Evolutionary conservation across 352 stramenopile genomes (phyloP).

Genomic region (Pythium plurisporium): DNA sequence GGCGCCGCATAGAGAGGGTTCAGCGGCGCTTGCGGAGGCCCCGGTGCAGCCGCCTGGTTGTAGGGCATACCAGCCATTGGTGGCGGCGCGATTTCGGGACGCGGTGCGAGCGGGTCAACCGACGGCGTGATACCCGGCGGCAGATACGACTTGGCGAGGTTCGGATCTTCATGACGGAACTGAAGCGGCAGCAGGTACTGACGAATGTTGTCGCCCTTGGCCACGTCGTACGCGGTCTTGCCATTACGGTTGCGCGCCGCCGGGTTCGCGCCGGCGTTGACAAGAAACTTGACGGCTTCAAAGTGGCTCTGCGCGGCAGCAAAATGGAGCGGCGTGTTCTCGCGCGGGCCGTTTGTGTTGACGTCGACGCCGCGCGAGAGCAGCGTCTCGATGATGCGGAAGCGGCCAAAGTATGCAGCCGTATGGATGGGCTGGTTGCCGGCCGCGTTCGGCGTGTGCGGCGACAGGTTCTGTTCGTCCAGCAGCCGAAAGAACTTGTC

Average conservation of each 20-base stretch:
- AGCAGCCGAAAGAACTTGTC: constrained; percentile 73
- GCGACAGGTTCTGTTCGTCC: constrained; percentile 65
- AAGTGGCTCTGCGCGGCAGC: constrained; percentile 72
- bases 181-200: constrained; percentile 85
- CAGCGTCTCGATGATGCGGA: constrained; percentile 71
- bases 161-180: constrained; percentile 82
- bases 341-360: constrained; percentile 53
- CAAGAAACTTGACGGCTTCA: constrained; percentile 69
- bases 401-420: constrained; percentile 73
- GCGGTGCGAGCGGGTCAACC: constrained; percentile 56
- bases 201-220: constrained; percentile 79
- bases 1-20: constrained; percentile 71
- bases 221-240: constrained; percentile 78
- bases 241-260: constrained; percentile 74
- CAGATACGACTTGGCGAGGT: constrained; percentile 48
- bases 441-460: constrained; percentile 60
- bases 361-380: constrained; percentile 66
- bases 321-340: constrained; percentile 83
- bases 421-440: constrained; percentile 85
- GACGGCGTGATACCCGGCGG: constrained; percentile 75
- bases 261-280: constrained; percentile 69
- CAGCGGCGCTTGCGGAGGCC: constrained; percentile 27
- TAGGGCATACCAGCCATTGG: constrained; percentile 53
- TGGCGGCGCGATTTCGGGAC: constrained; percentile 59
- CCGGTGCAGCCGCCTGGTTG: constrained; percentile 15